phyloP scores from a whole-genome alignment of 164 flowering plant genomes.

The Vitis labrusca region DNA sequence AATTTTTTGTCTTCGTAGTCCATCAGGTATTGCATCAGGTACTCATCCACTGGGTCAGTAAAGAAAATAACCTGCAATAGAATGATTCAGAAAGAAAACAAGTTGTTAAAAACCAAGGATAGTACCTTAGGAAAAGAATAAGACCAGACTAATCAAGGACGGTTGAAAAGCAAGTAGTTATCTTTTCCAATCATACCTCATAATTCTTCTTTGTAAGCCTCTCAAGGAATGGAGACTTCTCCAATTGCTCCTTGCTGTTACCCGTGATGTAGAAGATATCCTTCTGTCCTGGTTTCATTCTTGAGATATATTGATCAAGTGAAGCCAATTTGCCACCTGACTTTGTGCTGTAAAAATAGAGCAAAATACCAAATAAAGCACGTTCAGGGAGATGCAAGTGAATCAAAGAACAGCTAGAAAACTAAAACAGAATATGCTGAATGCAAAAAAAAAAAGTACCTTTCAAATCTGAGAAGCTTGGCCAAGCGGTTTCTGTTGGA shows the following conservation, averaged over 20 bases:
- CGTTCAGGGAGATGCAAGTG: background rate
- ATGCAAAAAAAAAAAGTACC: slow-evolving; percentile 32
- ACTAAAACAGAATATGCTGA: background rate
- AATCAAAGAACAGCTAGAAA: background rate
- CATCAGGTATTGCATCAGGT: slow-evolving; percentile 95
- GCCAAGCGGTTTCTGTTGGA: slow-evolving; percentile 92
- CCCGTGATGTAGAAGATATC: slow-evolving; percentile 97
- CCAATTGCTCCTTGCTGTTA: slow-evolving; percentile 86
- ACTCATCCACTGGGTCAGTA: slow-evolving; percentile 98
- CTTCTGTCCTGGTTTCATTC: slow-evolving; percentile 94
- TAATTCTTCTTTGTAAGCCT: slow-evolving; percentile 85
- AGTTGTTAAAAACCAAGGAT: background rate
- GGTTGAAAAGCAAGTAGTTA: background rate
- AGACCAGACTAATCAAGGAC: background rate
- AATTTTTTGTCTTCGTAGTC: slow-evolving; percentile 94
- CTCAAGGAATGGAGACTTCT: slow-evolving; percentile 98
- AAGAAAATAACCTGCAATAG: slow-evolving; percentile 86
- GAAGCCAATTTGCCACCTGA: slow-evolving; percentile 86
- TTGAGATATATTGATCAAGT: slow-evolving; percentile 87
- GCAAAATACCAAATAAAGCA: slow-evolving; percentile 3
- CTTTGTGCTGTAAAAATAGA: slow-evolving; percentile 55
- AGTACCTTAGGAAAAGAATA: background rate
- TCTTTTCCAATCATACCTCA: slow-evolving; percentile 50
- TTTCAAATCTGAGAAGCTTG: slow-evolving; percentile 94
- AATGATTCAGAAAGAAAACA: background rate